Percentiles rank a stretch among this genome's conserved stretches.
phyloP scores from a whole-genome alignment of 2,329 filamentous ascomycete species.

The Xylariaceae sp. region DNA sequence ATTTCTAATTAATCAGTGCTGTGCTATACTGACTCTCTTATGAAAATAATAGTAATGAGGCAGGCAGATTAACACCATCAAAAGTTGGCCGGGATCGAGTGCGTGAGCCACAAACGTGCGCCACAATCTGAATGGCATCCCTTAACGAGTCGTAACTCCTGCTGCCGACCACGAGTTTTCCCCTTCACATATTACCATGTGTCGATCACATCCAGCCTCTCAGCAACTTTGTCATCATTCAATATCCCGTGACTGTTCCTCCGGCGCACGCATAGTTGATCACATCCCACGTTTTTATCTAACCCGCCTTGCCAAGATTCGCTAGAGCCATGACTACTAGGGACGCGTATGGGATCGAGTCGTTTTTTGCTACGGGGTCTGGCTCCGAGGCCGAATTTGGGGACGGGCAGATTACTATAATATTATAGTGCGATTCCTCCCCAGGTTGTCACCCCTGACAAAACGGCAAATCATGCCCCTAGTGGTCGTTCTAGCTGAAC shows the following conservation, averaged over 20 bases:
- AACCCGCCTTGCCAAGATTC: background rate
- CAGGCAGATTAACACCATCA: no score
- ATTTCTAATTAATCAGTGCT: no score
- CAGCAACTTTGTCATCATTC: background rate
- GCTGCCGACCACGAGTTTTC: background rate
- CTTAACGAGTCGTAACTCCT: background rate
- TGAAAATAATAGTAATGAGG: no score
- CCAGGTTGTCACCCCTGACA: background rate
- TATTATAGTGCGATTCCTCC: background rate
- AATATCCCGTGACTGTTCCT: background rate
- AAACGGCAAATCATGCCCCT: background rate
- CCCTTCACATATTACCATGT: background rate
- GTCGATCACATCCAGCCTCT: background rate
- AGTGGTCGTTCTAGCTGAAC: background rate
- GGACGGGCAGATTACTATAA: background rate
- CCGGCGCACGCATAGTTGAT: no score
- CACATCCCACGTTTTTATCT: no score
- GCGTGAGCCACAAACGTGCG: no score
- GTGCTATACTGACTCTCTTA: no score
- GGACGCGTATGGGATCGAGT: background rate
- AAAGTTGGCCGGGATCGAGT: no score
- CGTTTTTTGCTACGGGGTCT: background rate
- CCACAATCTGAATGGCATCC: no score
- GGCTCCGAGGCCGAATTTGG: background rate
- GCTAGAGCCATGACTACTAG: background rate